Evolutionary conservation across 345 rosid species (phyloP), one percentile per base, ranked within the genome.

Genomic region (Erucastrum elatum): DNA sequence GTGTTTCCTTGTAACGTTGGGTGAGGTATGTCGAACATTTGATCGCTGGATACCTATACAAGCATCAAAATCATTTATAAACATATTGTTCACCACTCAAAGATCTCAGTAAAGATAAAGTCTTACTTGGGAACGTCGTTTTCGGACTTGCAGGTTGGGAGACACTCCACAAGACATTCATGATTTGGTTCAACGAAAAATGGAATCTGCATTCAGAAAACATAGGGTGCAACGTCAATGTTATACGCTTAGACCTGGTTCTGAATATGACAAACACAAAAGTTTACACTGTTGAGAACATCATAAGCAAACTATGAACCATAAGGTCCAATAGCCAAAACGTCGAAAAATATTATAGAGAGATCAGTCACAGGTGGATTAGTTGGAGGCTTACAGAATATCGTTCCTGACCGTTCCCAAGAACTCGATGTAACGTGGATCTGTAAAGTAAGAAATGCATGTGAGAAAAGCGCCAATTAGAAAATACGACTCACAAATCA

Each of bases 341-440:
- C 3, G 53, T 33, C 2, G 25, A 21, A 5, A 65, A 53, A 10
- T 49, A 34, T 17, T 46, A 15, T 61, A 69, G 3, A 15, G 5
- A 15, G 60, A 56, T 51, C 13, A 59, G 33, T 27, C 64, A 60
- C 34, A 44, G 13, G 15, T 64, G 26, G 70, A 13, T 27, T 39
- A 56, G 64, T 29, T 29, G 41, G 71, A 70, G 46, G 26, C 88
- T 87, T 86, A 94, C 98, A 0, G 98, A 94, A 74, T 89, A 90
- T 88, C 98, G 84, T 41, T 86, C 91, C 58, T 85, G 90, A 44
- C 94, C 94, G 9, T 85, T 87, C 70, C 93, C 96, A 56, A 94
- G 78, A 77, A 94, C 98, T 77, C 98, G 83, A 77, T 94, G 98
- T 74, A 94, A 74, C 2, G 97, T 92, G 55, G 98, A 94, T 85